Conservation (phyloP, 768 basidiomycete genomes). For the Rhodosporidiobolus sp. region DNA sequence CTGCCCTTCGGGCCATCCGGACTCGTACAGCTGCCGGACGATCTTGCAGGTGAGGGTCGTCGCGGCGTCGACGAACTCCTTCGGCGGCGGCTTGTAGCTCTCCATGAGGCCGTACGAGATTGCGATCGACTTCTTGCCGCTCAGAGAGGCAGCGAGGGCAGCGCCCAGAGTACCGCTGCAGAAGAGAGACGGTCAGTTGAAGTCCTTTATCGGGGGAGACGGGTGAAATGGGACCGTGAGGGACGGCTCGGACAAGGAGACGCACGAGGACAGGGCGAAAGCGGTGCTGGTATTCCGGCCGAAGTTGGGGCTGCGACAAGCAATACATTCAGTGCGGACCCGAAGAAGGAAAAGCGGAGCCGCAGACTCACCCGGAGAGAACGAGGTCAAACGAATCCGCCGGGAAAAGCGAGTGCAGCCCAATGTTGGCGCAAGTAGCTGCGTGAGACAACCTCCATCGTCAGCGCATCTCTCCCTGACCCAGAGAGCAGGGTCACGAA, state of each 20-base stretch:
- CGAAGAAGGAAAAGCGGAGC: too few species aligned
- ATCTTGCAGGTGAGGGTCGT: slow-evolving; percentile 46
- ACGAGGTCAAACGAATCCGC: slow-evolving; percentile 48
- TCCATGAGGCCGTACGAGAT: slow-evolving; percentile 49
- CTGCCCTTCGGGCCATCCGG: slow-evolving; percentile 48
- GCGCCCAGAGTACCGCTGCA: slow-evolving; percentile 50
- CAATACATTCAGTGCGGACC: too few species aligned
- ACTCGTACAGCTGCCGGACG: slow-evolving; percentile 44
- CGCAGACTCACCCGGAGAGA: slow-evolving; percentile 45
- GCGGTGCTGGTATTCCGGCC: slow-evolving; percentile 51
- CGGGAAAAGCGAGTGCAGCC: slow-evolving; percentile 49
- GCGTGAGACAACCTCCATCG: not conserved
- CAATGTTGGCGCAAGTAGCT: slow-evolving; percentile 51
- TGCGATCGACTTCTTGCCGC: slow-evolving; percentile 48
- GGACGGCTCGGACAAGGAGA: not conserved
- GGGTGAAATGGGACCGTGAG: not conserved
- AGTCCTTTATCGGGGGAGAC: too few species aligned
- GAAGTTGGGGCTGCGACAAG: slow-evolving; percentile 27
- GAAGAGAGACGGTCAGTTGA: not conserved
- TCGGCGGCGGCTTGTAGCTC: slow-evolving; percentile 42
- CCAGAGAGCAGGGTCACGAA: not conserved
- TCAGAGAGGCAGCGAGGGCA: slow-evolving; percentile 48
- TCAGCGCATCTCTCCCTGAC: not conserved
- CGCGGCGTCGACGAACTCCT: slow-evolving; percentile 42
- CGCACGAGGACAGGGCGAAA: slow-evolving; percentile 49